Evolutionary conservation across 2,329 filamentous ascomycete species (phyloP), one percentile per base, ranked within the genome.

Genomic region (Colletotrichum orbiculare): DNA sequence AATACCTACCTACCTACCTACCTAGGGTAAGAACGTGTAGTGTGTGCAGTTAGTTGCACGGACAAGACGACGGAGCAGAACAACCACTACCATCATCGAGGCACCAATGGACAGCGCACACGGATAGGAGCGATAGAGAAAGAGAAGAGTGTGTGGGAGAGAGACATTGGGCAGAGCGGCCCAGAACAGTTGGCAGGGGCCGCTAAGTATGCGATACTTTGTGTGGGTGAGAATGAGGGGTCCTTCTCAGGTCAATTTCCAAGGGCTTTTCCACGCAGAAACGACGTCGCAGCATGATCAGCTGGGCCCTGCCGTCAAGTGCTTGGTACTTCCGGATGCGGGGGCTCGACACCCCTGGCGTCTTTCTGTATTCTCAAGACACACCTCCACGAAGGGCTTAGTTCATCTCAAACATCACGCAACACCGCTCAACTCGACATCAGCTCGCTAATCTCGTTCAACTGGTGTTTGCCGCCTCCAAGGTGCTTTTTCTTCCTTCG

Each of bases 301-400:
- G 13, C 42, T 17, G 38, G 33, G 49, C 33, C 34, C 48, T 35
- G 47, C 42, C 34, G 12, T 12, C 35, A 60, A 49, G 56, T 61
- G 54, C 57, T 41, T 8, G 15, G 17, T 47, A 61, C 57, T 62
- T 62, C 62, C 62, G 58, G 39, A 62, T 65, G 58, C 62, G 62
- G 62, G 43, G 52, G 54, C 12, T 52, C 15, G 15, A 41, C 58
- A 54, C 62, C 61, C 57, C 58, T 55, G 58, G 35, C 34, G 17
- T 53, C 62, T 56, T 65, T 65, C 39, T 56, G 41, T 56, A 35
- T 62, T 46, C 58, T 58, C 52, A 65, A 65, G 58, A 65, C 62
- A 65, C 52, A 56, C 62, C 62, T 65, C 62, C 58, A 25, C 39
- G 52, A 47, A 41, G 12, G 58, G 62, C 41, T 55, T 62, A 52